A percentile compares a stretch with the other conserved stretches of the same genome.
phyloP scores from a whole-genome alignment of 2,329 filamentous ascomycete genomes.

The Aspergillus latus region DNA sequence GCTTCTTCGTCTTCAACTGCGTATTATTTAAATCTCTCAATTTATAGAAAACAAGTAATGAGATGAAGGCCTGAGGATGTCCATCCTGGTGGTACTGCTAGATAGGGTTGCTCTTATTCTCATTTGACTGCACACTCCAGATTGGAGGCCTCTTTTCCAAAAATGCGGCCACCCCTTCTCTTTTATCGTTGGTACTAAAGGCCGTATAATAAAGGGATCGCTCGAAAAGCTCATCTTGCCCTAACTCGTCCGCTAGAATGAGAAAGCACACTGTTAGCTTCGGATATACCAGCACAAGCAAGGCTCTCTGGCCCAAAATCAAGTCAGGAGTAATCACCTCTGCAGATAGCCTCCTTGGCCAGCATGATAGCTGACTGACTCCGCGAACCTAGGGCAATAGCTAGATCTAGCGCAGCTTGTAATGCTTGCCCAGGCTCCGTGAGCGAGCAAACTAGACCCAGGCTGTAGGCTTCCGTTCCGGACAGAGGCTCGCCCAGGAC shows the following conservation, averaged over 20 bases:
- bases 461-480: constrained; percentile 1
- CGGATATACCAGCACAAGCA: too few species aligned
- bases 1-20: too few species aligned
- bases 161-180: constrained; percentile 13
- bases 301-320: too few species aligned
- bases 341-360: constrained; percentile 15
- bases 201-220: constrained; percentile 11
- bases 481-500: constrained; percentile 10
- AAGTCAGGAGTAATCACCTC: background rate
- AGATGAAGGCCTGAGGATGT: too few species aligned
- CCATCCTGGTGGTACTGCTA: too few species aligned
- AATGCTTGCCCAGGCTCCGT: constrained; percentile 4
- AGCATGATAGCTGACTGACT: constrained; percentile 8
- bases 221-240: constrained; percentile 10
- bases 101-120: too few species aligned
- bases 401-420: constrained; percentile 3
- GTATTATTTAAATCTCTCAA: too few species aligned
- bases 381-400: constrained; percentile 1
- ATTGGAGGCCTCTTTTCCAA: constrained; percentile 10
- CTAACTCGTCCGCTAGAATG: constrained; percentile 7
- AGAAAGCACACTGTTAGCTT: too few species aligned
- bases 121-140: background rate
- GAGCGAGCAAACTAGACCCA: constrained; percentile 7
- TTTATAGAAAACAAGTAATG: too few species aligned
- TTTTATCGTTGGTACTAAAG: constrained; percentile 12